Evolutionary conservation across 2,329 filamentous ascomycete species (phyloP).

Genomic region (Septoria linicola): DNA sequence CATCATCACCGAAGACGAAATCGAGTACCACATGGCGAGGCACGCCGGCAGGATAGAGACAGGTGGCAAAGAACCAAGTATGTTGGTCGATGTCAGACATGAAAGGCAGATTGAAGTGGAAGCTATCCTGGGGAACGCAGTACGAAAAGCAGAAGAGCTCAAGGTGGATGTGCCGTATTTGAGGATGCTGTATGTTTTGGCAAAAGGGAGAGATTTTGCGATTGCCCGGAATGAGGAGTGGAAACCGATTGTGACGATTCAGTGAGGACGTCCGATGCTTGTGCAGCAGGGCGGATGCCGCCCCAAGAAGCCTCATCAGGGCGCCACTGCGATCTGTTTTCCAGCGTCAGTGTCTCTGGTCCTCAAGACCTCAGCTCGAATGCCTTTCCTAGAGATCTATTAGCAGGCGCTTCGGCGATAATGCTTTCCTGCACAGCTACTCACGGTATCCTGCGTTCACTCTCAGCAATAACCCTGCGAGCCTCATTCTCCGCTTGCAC

Average conservation of each 20-base stretch:
- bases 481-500: neutral
- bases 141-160: slow-evolving; percentile 44
- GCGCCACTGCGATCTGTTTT: too few species aligned
- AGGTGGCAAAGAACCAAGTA: slow-evolving; percentile 49
- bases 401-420: neutral
- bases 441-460: neutral
- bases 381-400: neutral
- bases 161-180: slow-evolving; percentile 43
- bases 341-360: too few species aligned
- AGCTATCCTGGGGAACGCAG: slow-evolving; percentile 49
- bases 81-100: slow-evolving; percentile 50
- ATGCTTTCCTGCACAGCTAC: neutral
- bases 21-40: slow-evolving; percentile 43
- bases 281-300: too few species aligned
- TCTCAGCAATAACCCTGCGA: neutral
- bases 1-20: slow-evolving; percentile 40
- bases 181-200: slow-evolving; percentile 45
- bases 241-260: slow-evolving; percentile 22
- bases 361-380: neutral
- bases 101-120: slow-evolving; percentile 51
- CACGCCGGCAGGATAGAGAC: slow-evolving; percentile 42
- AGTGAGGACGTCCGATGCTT: too few species aligned
- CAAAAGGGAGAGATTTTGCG: slow-evolving; percentile 37
- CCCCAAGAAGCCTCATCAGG: too few species aligned
- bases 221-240: slow-evolving; percentile 19